Evolutionary conservation across 805 yeast species (phyloP).

Genomic region (Metschnikowia reukaufii): DNA sequence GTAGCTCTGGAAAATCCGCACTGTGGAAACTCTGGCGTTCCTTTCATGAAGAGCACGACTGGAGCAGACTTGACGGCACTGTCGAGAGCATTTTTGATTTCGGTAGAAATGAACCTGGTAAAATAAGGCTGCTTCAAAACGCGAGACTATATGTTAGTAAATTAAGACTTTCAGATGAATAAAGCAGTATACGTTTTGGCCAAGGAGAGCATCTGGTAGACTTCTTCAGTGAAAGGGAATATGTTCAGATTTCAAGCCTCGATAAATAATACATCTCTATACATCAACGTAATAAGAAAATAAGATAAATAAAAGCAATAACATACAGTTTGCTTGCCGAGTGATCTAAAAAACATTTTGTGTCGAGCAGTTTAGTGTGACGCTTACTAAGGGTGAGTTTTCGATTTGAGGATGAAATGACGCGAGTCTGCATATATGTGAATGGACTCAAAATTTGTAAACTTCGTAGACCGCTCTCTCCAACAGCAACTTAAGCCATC

Average conservation of each 20-base stretch:
- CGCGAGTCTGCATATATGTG: constrained; percentile 6
- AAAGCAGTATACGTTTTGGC: too few species aligned
- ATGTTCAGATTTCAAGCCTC: too few species aligned
- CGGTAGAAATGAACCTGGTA: constrained; percentile 62
- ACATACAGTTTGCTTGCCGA: constrained; percentile 3
- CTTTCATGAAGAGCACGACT: constrained; percentile 97
- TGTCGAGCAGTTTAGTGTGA: constrained; percentile 4
- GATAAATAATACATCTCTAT: too few species aligned
- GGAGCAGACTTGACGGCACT: constrained; percentile 86
- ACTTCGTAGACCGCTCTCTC: too few species aligned
- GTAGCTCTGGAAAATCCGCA: constrained; percentile 98
- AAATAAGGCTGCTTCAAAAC: not conserved
- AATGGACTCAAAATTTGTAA: too few species aligned
- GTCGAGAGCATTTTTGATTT: constrained; percentile 80
- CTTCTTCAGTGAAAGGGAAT: too few species aligned
- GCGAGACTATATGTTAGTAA: constrained; percentile 3
- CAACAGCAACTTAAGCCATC: too few species aligned
- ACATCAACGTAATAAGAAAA: too few species aligned
- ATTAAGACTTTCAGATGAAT: too few species aligned
- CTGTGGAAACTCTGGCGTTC: constrained; percentile 96
- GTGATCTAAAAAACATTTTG: constrained; percentile 14
- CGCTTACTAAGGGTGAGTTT: constrained; percentile 11
- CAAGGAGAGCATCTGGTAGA: too few species aligned
- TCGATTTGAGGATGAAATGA: constrained; percentile 4
- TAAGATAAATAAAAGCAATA: too few species aligned